Evolutionary conservation across 208 protist species (phyloP).

Genomic region (Tritrichomonas musculus): DNA sequence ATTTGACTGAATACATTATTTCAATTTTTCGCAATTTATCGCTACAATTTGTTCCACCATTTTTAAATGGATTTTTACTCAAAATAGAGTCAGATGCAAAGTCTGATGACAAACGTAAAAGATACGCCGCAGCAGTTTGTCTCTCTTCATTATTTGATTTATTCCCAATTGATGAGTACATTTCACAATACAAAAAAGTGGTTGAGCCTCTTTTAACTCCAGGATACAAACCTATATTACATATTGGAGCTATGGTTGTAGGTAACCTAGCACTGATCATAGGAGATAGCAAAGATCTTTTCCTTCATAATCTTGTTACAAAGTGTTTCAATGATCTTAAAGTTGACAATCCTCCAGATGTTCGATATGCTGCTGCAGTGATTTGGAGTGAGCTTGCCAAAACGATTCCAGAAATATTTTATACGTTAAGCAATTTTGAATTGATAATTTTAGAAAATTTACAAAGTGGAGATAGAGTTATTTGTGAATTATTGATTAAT

Average conservation of each 20-base stretch:
- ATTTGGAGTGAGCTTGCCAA: too few species aligned
- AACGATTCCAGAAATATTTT: too few species aligned
- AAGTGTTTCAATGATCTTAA: too few species aligned
- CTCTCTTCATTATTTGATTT: not conserved
- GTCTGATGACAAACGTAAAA: not conserved
- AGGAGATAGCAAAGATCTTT: not conserved
- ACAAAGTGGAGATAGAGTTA: too few species aligned
- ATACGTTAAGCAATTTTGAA: too few species aligned
- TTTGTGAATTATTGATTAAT: too few species aligned
- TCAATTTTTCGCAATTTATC: not conserved
- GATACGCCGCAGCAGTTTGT: not conserved
- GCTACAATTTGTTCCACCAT: not conserved
- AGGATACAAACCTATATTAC: not conserved
- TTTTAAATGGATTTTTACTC: not conserved
- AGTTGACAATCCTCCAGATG: too few species aligned
- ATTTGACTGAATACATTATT: too few species aligned
- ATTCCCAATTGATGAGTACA: conserved; percentile 4
- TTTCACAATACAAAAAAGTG: not conserved
- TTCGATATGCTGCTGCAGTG: too few species aligned
- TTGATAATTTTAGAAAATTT: too few species aligned
- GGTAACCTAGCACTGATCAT: not conserved
- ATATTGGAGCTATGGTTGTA: not conserved
- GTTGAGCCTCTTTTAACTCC: not conserved
- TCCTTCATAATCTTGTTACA: too few species aligned
- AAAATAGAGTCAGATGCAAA: not conserved